Base-by-base conservation (phyloP, 2,329 filamentous ascomycete species). In the Cordyceps tenuipes region DNA sequence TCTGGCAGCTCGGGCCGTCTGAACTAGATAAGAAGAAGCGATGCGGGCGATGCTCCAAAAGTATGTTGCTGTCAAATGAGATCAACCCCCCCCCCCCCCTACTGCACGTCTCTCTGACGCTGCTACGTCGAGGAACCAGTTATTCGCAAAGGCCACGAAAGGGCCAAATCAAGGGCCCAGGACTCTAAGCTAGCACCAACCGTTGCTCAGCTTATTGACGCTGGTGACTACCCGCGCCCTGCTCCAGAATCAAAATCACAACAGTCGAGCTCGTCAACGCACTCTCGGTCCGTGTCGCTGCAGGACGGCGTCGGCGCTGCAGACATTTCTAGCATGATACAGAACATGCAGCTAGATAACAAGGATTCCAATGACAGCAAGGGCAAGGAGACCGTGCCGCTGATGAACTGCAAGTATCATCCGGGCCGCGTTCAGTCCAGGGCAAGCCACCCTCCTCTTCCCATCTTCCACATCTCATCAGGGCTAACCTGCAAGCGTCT, bases 11-110 rank as follows among this genome's bases (percentile, higher is more conserved):
- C 7, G 64, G 66, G 3, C 21, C 41, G 19, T 51, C 59, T 0
- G 70, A 73, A 13, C 55, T 73, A 3, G 63, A 70, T 7, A 66
- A 64, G n/a, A 73, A 73, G 64, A 67, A 63, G 49, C 67, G 70
- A 21, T 73, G 71, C 61, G 58, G 51, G 21, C 62, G 61, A 23
- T 73, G 71, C 58, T 56, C 54, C 43, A 66, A 68, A 50, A 62
- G 68, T 70, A 50, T 17, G 61, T 58, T 9, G 15, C 26, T 10
- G 29, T 36, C 21, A 12, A 31, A 19, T n/a, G 57, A 43, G 39
- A n/a, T n/a, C n/a, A 13, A 36, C 12, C 8, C 34, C 41, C n/a
- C 1, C 41, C 12, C 12, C 8, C 34, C 41, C n/a, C 1, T 17
- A 19, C n/a, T 7, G 15, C 41, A 43, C 41, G 6, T 5, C 15